phyloP scores from a whole-genome alignment of 495 filamentous ascomycete genomes.

The Aspergillus bridgeri region DNA sequence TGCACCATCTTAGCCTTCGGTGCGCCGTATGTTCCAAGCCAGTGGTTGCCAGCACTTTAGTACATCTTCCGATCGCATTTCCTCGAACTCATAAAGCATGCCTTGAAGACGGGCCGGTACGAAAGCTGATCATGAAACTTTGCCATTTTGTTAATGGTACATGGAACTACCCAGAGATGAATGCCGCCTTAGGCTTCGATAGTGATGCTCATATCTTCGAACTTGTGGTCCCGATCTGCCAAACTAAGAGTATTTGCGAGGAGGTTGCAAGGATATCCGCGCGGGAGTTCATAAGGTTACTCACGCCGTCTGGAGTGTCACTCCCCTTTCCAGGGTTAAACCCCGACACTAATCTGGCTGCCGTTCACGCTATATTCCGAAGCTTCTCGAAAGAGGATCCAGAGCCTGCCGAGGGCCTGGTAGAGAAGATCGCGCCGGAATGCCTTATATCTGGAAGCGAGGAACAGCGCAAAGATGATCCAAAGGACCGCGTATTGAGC shows the following conservation, averaged over 20 bases:
- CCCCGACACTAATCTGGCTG: background rate
- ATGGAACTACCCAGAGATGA: slow-evolving; percentile 6
- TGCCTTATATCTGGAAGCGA: background rate
- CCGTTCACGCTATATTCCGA: background rate
- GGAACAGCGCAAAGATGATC: background rate
- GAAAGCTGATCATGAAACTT: background rate
- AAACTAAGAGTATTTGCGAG: background rate
- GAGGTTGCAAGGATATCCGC: background rate
- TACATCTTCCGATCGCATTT: background rate
- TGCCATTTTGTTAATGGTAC: slow-evolving; percentile 1
- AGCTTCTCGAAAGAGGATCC: background rate
- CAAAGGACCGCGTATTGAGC: background rate
- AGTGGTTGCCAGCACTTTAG: slow-evolving; percentile 1
- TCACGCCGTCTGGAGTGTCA: background rate
- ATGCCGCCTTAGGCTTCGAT: background rate
- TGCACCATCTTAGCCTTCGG: slow-evolving; percentile 4
- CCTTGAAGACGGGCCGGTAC: background rate
- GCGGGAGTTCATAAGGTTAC: background rate
- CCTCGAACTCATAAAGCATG: background rate
- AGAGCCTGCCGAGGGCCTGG: background rate
- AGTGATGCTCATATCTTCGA: slow-evolving; percentile 13
- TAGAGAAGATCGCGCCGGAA: background rate
- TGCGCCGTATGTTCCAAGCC: slow-evolving; percentile 8
- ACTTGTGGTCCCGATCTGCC: slow-evolving; percentile 9
- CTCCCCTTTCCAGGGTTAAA: background rate